phyloP scores from a whole-genome alignment of 2,329 filamentous ascomycete species.

The Teratosphaeriaceae sp. region DNA sequence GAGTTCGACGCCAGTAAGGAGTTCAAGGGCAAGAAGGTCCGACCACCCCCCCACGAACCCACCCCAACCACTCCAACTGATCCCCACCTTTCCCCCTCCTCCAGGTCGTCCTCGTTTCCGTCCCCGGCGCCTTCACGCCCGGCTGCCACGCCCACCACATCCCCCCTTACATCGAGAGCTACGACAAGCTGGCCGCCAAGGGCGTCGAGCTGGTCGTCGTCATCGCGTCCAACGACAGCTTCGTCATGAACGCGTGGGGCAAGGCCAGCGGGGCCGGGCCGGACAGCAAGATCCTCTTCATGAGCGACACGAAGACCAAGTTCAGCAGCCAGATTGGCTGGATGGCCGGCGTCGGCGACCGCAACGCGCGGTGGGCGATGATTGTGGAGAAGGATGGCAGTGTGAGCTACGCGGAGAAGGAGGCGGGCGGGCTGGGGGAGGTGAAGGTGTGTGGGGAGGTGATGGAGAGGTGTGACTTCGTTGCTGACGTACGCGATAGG shows the following conservation, averaged over 20 bases:
- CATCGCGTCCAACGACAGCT: slow-evolving; percentile 61
- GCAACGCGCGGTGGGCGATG: slow-evolving; percentile 73
- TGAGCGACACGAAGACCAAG: slow-evolving; percentile 59
- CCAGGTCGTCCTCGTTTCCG: slow-evolving; percentile 57
- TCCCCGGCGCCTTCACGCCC: slow-evolving; percentile 70
- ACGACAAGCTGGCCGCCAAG: slow-evolving; percentile 65
- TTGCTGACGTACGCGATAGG: slow-evolving; percentile 9
- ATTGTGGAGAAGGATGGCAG: slow-evolving; percentile 73
- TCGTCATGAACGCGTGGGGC: slow-evolving; percentile 71
- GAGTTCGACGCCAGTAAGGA: slow-evolving; percentile 74
- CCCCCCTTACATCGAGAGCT: slow-evolving; percentile 51
- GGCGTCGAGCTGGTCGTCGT: slow-evolving; percentile 77
- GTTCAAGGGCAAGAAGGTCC: slow-evolving; percentile 58
- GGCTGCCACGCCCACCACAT: slow-evolving; percentile 73
- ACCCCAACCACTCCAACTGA: background rate
- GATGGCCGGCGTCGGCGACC: slow-evolving; percentile 59
- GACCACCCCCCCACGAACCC: no score
- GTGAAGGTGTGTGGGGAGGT: slow-evolving; percentile 43
- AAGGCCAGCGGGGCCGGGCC: slow-evolving; percentile 77
- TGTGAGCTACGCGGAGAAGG: slow-evolving; percentile 71
- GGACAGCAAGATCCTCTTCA: slow-evolving; percentile 69
- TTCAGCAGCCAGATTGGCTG: slow-evolving; percentile 77
- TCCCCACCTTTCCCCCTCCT: background rate
- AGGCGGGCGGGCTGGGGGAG: slow-evolving; percentile 48
- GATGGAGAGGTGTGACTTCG: background rate